These are phyloP conservation scores for Cylindrodendrum hubeiense DNA, from an alignment of 2,329 filamentous ascomycete genomes.

Conservation along the genomic window DNA sequence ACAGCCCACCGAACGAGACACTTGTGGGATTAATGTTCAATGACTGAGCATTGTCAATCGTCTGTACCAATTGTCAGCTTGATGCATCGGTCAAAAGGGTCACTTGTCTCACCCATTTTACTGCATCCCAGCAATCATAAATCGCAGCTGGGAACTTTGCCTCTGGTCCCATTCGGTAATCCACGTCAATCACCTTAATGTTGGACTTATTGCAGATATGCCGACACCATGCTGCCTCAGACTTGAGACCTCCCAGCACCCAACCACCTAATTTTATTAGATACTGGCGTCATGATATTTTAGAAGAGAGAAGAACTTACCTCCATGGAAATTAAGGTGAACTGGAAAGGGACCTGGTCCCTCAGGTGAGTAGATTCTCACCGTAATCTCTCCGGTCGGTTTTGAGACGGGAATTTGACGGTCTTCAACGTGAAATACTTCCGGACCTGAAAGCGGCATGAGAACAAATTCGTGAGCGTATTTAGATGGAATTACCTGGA, in stretches of 20 bases:
- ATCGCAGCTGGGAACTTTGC: conserved; percentile 40
- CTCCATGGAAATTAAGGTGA: conserved; percentile 43
- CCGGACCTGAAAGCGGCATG: conserved; percentile 5
- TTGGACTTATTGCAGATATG: conserved; percentile 42
- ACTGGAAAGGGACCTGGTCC: conserved; percentile 44
- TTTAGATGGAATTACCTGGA: conserved; percentile 21
- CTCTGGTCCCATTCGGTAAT: conserved; percentile 45
- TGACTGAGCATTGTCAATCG: conserved; percentile 14
- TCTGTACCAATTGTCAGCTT: conserved; percentile 2
- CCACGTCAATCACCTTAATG: conserved; percentile 46
- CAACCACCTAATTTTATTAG: conserved; percentile 35
- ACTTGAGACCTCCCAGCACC: conserved; percentile 42
- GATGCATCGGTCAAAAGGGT: background rate
- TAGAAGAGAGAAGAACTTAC: conserved; percentile 7
- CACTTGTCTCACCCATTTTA: conserved; percentile 43
- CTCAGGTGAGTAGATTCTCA: conserved; percentile 43
- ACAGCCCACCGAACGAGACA: conserved; percentile 42
- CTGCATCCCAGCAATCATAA: conserved; percentile 44
- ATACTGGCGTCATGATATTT: fast-evolving
- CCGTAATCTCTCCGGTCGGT: conserved; percentile 39
- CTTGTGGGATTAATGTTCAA: conserved; percentile 34
- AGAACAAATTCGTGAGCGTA: background rate
- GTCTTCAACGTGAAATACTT: conserved; percentile 25
- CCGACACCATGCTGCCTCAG: conserved; percentile 45
- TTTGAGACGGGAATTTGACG: conserved; percentile 40